Evolutionary conservation across 2,329 filamentous ascomycete genomes (phyloP), one percentile per base, ranked within the genome.

Genomic region (Chaetomiaceae sp.): DNA sequence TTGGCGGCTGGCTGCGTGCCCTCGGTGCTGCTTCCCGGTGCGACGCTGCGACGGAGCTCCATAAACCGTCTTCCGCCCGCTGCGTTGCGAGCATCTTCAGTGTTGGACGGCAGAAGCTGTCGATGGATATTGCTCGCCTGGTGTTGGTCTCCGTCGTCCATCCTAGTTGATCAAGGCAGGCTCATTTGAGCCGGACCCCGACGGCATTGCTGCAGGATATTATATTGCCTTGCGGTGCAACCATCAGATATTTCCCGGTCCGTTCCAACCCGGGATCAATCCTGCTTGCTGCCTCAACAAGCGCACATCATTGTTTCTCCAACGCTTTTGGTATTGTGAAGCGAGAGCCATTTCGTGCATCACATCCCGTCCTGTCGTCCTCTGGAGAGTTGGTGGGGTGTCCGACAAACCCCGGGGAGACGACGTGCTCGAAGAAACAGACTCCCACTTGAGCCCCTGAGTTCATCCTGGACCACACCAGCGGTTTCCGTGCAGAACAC

Each of bases 161-260:
- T 33, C 23, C 33, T 25, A 25, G 21, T 37, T 21, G 33, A 34
- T 21, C 16, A 25, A 45, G 30, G 44, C n/a, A 37, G 52, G 44
- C 21, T 33, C 21, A 44, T 47, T 46, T 40, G 10, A 46, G 19
- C 48, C 48, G 34, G 44, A 27, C 40, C 33, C 42, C 38, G 44
- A 44, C 46, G 35, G 44, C 44, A 51, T 48, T 50, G 43, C 38
- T 47, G 51, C 43, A 40, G 20, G 39, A n/a, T 30, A 37, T 40
- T 44, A 46, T 47, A 49, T 54, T 54, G 54, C 44, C 35, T 43
- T 45, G 41, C 30, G 44, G 54, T 55, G 50, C 54, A 50, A 51
- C 50, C 50, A 23, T 50, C 25, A 39, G 35, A 33, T 48, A 42
- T 38, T 45, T 48, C 44, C 39, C 51, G 44, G 54, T 49, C 48